Evolutionary conservation across 1,284 basidiomycete genomes (phyloP), one percentile per base, ranked within the genome.

Genomic region (Cryptococcus sp.): DNA sequence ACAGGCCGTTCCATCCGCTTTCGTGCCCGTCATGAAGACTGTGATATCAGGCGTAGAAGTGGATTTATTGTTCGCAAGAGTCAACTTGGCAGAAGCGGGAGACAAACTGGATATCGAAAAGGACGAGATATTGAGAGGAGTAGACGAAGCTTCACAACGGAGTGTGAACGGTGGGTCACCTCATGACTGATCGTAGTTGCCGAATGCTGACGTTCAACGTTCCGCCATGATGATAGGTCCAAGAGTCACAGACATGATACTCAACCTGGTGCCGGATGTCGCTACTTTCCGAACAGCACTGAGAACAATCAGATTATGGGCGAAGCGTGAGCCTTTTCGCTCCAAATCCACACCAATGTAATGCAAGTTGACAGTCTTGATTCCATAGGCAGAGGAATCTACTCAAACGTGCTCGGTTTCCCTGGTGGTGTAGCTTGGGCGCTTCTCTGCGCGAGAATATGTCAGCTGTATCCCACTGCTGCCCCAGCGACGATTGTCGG

Each of bases 391-490:
- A 84, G 93, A 78, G 96, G 94, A 23, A 96, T 99, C 62, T 98
- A 98, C 79, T 94, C 93, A 4, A 99, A 99, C 78, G 92, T 98
- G 17, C 92, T 95, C 70, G 96, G 95, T 25, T 99, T 98, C 78
- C 84, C 95, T 45, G 96, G 96, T 65, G 96, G 96, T 79, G 95
- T 99, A 3, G 95, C 94, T 20, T 99, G 96, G 96, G 93, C 94
- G 7, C 92, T 99, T 83, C 85, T 98, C 49, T 94, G 97, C 13
- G 96, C 96, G 48, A 87, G 96, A 74, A 94, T 99, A 83, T 99
- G 96, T 81, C 96, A 99, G 73, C 80, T 99, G 57, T 99, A 98
- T 76, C 96, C 96, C 34, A 96, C 90, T 67, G 93, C 93, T 29
- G 87, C 88, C 57, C 92, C 94, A 17, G 93, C 93, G 16, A 91